Percentiles rank a stretch among this genome's conserved stretches.
Conservation (phyloP, 2,329 filamentous ascomycete genomes). For the Trematosphaeria pertusa region DNA sequence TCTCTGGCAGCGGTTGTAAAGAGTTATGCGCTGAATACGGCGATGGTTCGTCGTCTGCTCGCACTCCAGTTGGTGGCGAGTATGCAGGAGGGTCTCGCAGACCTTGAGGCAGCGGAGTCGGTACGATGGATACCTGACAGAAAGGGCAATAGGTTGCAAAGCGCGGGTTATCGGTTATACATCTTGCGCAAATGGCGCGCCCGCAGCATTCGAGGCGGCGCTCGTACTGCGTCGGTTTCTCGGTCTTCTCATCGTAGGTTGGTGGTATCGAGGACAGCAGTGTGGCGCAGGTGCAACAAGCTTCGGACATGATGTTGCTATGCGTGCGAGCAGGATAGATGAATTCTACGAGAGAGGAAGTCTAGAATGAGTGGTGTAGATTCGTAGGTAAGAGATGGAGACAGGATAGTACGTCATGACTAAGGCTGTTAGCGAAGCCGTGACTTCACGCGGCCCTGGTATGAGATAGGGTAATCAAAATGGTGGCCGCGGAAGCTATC, state of each 20-base stretch:
- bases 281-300: constrained; percentile 75
- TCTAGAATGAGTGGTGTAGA: constrained; percentile 1
- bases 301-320: constrained; percentile 44
- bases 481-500: no score
- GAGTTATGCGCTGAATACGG: constrained; percentile 51
- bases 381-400: constrained; percentile 9
- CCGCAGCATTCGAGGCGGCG: constrained; percentile 72
- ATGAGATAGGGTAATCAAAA: no score
- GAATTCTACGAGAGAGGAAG: constrained; percentile 1
- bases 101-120: constrained; percentile 68
- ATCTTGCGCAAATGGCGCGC: constrained; percentile 74
- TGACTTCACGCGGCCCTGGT: no score
- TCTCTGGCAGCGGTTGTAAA: constrained; percentile 37
- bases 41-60: constrained; percentile 50
- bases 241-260: constrained; percentile 60
- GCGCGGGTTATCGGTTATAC: constrained; percentile 72
- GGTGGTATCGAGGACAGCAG: constrained; percentile 64
- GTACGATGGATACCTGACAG: constrained; percentile 73
- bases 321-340: constrained; percentile 3
- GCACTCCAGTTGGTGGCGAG: constrained; percentile 48
- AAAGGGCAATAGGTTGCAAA: constrained; percentile 75
- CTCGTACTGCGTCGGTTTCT: constrained; percentile 67
- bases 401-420: constrained; percentile 40
- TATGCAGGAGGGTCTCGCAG: constrained; percentile 74
- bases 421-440: constrained; percentile 31